Evolutionary conservation across 164 flowering plant species (phyloP).

Genomic region (Platanus orientalis): DNA sequence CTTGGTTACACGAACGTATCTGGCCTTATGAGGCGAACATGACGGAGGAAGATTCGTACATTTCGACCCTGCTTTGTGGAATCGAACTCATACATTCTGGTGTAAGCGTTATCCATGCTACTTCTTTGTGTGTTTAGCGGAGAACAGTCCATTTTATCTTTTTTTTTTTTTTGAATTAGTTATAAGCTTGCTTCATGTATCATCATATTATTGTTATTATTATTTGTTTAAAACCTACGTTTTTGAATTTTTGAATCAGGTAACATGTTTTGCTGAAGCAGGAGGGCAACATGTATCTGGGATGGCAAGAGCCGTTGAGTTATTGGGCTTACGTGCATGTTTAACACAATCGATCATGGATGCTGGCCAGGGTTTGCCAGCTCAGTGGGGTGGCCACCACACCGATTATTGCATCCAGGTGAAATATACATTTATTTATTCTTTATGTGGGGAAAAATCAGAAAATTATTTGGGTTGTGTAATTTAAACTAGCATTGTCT

Average conservation of each 20-base stretch:
- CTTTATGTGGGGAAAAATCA: too few relatives aligned
- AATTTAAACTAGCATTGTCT: too few relatives aligned
- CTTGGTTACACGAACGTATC: conserved; percentile 81
- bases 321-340: conserved; percentile 80
- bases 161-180: too few relatives aligned
- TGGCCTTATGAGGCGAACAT: conserved; percentile 92
- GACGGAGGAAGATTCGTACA: conserved; percentile 74
- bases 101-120: conserved; percentile 32
- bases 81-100: conserved; percentile 91
- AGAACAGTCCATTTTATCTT: too few relatives aligned
- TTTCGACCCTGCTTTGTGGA: conserved; percentile 82
- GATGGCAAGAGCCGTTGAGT: conserved; percentile 85
- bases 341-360: conserved; percentile 79
- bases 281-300: conserved; percentile 92
- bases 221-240: neutral
- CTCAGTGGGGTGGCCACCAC: conserved; percentile 52
- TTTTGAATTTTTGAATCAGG: conserved; percentile 34
- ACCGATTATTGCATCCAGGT: conserved; percentile 85
- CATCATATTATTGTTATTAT: neutral
- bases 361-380: conserved; percentile 72
- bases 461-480: too few relatives aligned
- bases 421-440: too few relatives aligned
- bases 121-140: neutral
- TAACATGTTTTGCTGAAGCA: conserved; percentile 95
- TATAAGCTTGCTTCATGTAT: neutral